Evolutionary conservation across 2,329 filamentous ascomycete genomes (phyloP).

Genomic region (Pseudopyrenochaeta lycopersici): DNA sequence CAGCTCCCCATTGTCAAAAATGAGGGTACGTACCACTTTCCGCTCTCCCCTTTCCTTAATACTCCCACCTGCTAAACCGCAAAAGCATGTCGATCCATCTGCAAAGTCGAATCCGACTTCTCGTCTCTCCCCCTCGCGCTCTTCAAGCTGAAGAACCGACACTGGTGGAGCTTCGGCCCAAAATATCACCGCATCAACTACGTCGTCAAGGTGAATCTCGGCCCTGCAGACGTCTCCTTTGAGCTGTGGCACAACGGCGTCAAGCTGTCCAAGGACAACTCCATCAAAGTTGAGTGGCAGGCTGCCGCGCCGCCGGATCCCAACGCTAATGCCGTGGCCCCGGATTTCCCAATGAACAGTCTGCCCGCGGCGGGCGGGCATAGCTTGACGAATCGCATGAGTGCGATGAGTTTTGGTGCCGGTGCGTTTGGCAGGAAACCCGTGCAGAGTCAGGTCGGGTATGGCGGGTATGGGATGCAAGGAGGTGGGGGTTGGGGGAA

Average conservation of each 20-base stretch:
- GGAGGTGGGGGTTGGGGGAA: not conserved
- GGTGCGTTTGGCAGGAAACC: conserved; percentile 2
- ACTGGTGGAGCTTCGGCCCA: conserved; percentile 29
- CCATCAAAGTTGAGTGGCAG: conserved; percentile 32
- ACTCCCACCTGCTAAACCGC: not conserved
- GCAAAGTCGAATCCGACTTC: conserved; percentile 30
- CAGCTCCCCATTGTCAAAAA: conserved; percentile 20
- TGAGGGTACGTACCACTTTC: conserved; percentile 12
- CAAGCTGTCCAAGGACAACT: conserved; percentile 29
- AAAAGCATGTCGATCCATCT: conserved; percentile 25
- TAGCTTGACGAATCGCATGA: not conserved
- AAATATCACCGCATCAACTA: conserved; percentile 20
- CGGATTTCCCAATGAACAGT: conserved; percentile 11
- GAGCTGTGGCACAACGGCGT: conserved; percentile 31
- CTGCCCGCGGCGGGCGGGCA: not conserved
- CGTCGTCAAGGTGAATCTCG: conserved; percentile 27
- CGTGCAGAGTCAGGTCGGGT: not conserved
- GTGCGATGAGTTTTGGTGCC: not conserved
- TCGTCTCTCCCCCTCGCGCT: conserved; percentile 13
- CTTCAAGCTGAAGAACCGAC: conserved; percentile 33
- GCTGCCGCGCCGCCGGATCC: conserved; percentile 17
- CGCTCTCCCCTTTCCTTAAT: not conserved
- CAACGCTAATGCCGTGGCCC: not conserved
- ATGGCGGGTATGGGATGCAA: not conserved
- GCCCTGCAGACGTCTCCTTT: conserved; percentile 28